These are phyloP conservation scores for Pouteria glomerata DNA, from an alignment of 148 eudicot genomes.

Conservation along the genomic window DNA sequence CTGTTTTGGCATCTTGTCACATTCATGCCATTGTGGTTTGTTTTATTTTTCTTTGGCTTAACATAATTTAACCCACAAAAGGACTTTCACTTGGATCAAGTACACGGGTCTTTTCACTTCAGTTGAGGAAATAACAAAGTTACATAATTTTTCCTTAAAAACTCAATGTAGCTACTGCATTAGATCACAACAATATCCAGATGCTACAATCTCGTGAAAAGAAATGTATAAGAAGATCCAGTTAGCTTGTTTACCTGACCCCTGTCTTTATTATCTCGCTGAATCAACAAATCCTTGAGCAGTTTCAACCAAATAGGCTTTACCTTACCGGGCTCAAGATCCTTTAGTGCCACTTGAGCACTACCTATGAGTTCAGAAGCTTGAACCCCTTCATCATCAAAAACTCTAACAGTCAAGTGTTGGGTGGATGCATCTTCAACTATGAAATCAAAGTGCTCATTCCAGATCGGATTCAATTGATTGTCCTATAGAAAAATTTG, in stretches of 20 bases:
- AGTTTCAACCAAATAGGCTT: constrained; percentile 73
- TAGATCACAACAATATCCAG: too few relatives aligned
- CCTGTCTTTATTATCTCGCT: constrained; percentile 67
- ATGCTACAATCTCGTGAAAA: not conserved
- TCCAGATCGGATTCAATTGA: constrained; percentile 79
- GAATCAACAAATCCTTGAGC: constrained; percentile 69
- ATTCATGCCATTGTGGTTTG: not conserved
- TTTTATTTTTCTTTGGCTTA: not conserved
- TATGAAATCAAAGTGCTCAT: constrained; percentile 83
- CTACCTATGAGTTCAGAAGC: constrained; percentile 78
- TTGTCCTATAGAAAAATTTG: constrained; percentile 42
- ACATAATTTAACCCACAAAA: not conserved
- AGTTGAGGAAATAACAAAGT: not conserved
- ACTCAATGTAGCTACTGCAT: not conserved
- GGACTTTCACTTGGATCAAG: not conserved
- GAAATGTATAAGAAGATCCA: not conserved
- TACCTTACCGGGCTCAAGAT: constrained; percentile 76
- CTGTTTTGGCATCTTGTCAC: not conserved
- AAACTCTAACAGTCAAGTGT: constrained; percentile 65
- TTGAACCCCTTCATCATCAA: constrained; percentile 86
- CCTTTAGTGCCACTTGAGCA: constrained; percentile 46
- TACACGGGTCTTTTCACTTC: not conserved
- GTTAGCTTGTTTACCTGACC: constrained; percentile 54
- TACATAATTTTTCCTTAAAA: not conserved
- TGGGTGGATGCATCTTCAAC: constrained; percentile 82